These are phyloP conservation scores for Blastocystis sp. DNA, from an alignment of 352 stramenopile genomes.

Conservation along the genomic window DNA sequence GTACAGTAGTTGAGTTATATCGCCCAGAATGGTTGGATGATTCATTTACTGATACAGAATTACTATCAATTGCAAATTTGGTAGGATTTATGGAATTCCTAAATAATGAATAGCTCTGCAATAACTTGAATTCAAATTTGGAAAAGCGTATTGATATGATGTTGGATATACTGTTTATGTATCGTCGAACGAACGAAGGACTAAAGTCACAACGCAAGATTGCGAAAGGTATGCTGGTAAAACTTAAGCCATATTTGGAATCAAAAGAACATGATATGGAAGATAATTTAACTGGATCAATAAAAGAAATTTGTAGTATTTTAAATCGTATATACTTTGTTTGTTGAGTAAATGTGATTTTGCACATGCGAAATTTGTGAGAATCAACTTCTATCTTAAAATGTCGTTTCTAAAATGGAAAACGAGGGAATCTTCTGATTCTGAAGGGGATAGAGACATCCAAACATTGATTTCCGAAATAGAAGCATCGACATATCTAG, in stretches of 20 bases:
- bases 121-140: neutral
- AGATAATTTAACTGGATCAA: neutral
- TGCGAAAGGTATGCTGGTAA: neutral
- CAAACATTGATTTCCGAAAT: constrained; percentile 1
- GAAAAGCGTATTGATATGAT: neutral
- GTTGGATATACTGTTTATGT: neutral
- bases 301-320: neutral
- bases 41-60: neutral
- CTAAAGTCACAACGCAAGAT: neutral
- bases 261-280: neutral
- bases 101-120: neutral
- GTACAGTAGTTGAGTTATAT: neutral
- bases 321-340: neutral
- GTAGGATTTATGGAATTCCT: neutral
- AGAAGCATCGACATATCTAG: constrained; percentile 31
- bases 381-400: neutral
- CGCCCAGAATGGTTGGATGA: neutral
- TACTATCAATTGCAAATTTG: neutral
- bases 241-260: neutral
- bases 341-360: neutral
- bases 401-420: constrained; percentile 55
- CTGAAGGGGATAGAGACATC: neutral
- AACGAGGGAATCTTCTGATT: neutral
- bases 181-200: neutral
- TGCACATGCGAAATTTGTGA: neutral